Conservation (phyloP, 345 rosid genomes). For the Citrus unshiu region DNA sequence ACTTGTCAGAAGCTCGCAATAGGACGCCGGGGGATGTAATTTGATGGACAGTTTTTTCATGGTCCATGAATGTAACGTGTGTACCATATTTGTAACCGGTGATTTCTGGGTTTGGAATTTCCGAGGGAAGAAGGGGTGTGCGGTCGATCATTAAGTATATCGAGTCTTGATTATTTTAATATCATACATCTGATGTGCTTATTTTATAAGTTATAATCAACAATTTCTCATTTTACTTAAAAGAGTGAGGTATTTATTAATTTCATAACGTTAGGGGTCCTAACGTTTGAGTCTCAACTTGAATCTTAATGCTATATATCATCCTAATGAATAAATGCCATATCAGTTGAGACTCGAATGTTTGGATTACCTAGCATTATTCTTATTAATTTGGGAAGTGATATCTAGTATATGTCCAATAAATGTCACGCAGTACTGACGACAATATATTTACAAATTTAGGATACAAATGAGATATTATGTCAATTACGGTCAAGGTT, state of each 20-base stretch:
- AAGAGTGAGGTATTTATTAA: too few species aligned
- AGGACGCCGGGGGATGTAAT: slow-evolving; percentile 33
- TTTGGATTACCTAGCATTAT: too few species aligned
- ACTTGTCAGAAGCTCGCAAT: slow-evolving; percentile 19
- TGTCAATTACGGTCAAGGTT: too few species aligned
- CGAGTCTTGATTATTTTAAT: background rate
- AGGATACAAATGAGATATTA: too few species aligned
- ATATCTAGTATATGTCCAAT: too few species aligned
- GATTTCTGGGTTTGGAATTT: slow-evolving; percentile 10
- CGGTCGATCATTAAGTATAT: background rate
- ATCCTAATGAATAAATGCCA: too few species aligned
- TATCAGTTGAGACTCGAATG: too few species aligned
- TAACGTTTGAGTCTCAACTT: too few species aligned
- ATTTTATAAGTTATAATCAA: background rate
- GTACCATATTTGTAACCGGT: background rate
- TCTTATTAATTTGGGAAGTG: too few species aligned
- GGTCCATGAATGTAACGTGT: background rate
- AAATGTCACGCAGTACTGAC: fast-evolving
- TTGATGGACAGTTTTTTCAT: slow-evolving; percentile 14
- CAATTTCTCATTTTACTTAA: background rate
- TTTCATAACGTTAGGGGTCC: too few species aligned
- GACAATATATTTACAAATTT: too few species aligned
- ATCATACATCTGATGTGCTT: background rate
- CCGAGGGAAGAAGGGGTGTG: background rate
- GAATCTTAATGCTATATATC: too few species aligned